Evolutionary conservation across 176 grass and related monocot species (phyloP).

Genomic region (Aegilops speltoides): DNA sequence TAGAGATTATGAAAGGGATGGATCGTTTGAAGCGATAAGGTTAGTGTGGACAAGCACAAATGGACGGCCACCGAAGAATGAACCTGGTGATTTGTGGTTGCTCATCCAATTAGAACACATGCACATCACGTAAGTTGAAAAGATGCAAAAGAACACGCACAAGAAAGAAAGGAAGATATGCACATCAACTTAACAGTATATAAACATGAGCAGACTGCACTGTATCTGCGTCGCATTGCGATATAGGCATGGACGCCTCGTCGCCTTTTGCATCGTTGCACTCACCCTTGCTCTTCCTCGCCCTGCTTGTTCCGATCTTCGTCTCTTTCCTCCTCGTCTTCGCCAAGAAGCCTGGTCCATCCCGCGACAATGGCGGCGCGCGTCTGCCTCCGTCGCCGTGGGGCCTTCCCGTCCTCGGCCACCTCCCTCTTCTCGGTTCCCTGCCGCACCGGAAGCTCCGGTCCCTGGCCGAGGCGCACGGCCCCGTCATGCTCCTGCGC

Average conservation of each 20-base stretch:
- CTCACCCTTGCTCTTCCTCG: not conserved
- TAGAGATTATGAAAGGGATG: not conserved
- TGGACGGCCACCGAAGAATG: not conserved
- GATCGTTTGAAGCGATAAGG: not conserved
- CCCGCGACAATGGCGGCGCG: not conserved
- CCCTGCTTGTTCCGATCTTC: not conserved
- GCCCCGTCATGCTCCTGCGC: slow-evolving; percentile 51
- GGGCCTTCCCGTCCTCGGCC: slow-evolving; percentile 54
- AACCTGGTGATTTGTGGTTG: not conserved
- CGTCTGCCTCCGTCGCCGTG: slow-evolving; percentile 30
- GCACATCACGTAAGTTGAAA: not conserved
- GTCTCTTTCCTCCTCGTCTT: not conserved
- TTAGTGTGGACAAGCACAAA: not conserved
- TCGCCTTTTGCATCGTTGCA: not conserved
- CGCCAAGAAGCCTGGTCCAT: not conserved
- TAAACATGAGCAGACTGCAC: not conserved
- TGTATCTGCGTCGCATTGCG: not conserved
- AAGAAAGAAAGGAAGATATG: not conserved
- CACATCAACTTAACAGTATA: not conserved
- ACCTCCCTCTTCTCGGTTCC: slow-evolving; percentile 48
- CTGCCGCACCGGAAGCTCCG: slow-evolving; percentile 38
- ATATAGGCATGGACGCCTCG: not conserved
- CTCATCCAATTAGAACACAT: not conserved
- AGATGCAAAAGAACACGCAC: not conserved
- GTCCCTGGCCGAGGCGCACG: slow-evolving; percentile 31